Conservation (phyloP, 805 yeast genomes). For the Candida ulmi region DNA sequence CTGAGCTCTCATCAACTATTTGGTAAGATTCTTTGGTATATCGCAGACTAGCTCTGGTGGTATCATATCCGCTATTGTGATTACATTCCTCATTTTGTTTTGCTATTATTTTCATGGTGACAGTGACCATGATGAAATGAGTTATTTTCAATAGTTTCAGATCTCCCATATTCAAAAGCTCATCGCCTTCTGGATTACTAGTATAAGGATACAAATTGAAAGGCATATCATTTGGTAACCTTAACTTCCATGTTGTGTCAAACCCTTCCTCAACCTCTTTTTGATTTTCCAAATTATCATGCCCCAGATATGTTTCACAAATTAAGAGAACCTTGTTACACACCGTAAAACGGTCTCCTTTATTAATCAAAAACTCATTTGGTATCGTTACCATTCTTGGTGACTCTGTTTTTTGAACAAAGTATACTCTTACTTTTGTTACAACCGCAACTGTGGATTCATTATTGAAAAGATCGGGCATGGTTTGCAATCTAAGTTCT, state of each 20-base stretch:
- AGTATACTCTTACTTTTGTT: too few species aligned
- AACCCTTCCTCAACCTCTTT: background rate
- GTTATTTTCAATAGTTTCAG: conserved; percentile 5
- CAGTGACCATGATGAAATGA: conserved; percentile 8
- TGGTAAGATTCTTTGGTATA: background rate
- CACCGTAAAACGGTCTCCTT: too few species aligned
- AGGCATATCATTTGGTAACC: conserved; percentile 6
- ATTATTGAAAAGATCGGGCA: background rate
- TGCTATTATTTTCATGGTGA: conserved; percentile 6
- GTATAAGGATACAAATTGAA: conserved; percentile 13
- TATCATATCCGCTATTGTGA: background rate
- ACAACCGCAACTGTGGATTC: too few species aligned
- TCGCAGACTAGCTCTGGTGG: background rate
- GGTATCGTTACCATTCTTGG: too few species aligned
- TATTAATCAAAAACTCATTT: too few species aligned
- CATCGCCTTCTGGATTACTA: conserved; percentile 8
- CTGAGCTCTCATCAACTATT: background rate
- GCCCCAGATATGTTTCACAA: too few species aligned
- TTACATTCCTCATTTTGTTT: too few species aligned
- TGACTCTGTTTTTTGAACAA: too few species aligned
- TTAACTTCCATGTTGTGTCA: conserved; percentile 4
- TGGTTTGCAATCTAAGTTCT: conserved; percentile 6
- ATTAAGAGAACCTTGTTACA: too few species aligned
- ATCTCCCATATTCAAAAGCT: background rate
- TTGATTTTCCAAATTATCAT: too few species aligned